phyloP scores from a whole-genome alignment of 495 filamentous ascomycete species.

The Sabuloglossum arenarium region DNA sequence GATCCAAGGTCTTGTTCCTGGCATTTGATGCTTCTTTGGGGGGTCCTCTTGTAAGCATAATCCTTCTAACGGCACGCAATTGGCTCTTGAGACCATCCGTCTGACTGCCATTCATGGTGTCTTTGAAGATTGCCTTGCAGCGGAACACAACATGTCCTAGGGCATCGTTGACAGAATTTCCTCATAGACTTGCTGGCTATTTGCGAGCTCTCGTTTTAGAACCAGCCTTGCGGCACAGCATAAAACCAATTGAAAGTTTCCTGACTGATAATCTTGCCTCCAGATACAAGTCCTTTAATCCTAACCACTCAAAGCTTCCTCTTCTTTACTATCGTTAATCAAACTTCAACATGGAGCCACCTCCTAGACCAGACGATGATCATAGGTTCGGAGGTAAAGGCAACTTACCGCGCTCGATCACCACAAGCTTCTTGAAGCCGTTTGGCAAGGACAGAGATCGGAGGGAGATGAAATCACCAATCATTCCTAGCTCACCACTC shows the following conservation, averaged over 20 bases:
- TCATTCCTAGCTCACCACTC: not conserved
- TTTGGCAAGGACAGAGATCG: not conserved
- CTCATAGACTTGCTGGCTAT: not conserved
- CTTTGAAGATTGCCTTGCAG: not conserved
- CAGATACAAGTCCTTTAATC: no score
- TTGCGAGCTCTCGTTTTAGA: not conserved
- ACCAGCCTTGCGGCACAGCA: not conserved
- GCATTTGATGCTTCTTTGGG: not conserved
- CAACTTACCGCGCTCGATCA: not conserved
- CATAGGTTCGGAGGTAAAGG: not conserved
- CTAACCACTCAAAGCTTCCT: not conserved
- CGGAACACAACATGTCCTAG: not conserved
- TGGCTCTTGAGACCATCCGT: not conserved
- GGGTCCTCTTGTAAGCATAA: not conserved
- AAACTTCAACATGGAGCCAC: not conserved
- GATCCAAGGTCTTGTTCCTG: not conserved
- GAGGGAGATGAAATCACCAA: not conserved
- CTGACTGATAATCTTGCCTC: no score
- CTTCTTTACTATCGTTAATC: not conserved
- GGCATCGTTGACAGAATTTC: not conserved
- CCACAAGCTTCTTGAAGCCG: not conserved
- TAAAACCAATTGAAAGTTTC: not conserved
- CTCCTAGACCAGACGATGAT: not conserved
- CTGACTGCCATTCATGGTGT: not conserved
- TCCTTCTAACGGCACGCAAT: not conserved